Evolutionary conservation across 164 flowering plant species (phyloP).

Genomic region (Magnolia kwangsiensis): DNA sequence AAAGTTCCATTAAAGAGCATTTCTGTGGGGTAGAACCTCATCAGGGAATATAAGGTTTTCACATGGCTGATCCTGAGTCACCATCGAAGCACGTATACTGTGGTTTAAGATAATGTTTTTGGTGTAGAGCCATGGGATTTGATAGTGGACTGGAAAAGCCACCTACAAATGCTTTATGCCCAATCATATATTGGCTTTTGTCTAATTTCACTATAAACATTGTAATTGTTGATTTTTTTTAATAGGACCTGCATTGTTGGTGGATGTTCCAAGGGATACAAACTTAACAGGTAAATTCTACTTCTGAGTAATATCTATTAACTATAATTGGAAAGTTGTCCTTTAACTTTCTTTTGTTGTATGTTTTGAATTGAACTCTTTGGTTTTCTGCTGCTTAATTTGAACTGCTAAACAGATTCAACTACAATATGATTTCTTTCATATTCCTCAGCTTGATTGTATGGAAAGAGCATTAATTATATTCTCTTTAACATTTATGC

Average conservation of each 20-base stretch:
- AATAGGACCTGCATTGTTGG: slow-evolving; percentile 68
- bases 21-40: no score
- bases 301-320: not conserved
- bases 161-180: slow-evolving; percentile 2
- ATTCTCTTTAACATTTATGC: not conserved
- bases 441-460: not conserved
- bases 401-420: not conserved
- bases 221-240: not conserved
- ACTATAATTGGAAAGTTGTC: not conserved
- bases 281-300: slow-evolving; percentile 70
- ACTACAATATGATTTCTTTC: not conserved
- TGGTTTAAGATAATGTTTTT: no score
- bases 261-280: slow-evolving; percentile 91
- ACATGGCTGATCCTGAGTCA: no score
- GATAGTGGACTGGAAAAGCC: no score
- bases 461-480: not conserved
- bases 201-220: not conserved
- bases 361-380: not conserved
- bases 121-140: no score
- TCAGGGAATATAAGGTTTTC: no score
- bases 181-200: not conserved
- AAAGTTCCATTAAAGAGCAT: no score
- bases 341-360: no score
- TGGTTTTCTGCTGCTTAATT: not conserved
- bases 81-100: no score